Evolutionary conservation across 257 asterid genomes (phyloP), one percentile per base, ranked within the genome.

Genomic region (Solanum commersonii): DNA sequence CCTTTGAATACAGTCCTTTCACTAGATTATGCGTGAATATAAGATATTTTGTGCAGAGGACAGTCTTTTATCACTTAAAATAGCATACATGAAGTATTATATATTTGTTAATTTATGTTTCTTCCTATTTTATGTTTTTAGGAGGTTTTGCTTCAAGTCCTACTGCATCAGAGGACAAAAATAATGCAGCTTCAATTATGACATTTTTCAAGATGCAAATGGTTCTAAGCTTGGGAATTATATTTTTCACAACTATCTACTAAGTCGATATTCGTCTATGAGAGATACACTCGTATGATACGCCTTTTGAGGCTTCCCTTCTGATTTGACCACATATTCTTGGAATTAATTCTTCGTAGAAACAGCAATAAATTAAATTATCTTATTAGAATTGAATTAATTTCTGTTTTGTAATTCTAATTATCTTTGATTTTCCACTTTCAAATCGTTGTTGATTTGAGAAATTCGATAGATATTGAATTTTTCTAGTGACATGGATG

Each of bases 101-200:
- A 67, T 67, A 13, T 67, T 67, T 67, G 20, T 6, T 68, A 67
- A 13, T 27, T 65, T 82, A 13, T 20, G 7, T 35, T 46, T 18
- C 49, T 60, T 29, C 11, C 52, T 2, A 22, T 77, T 77, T 38
- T 67, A 23, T 31, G 5, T 42, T 10, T 29, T 86, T 90, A 25
- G 89, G 81, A 44, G 91, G 72, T 49, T 33, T 44, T 40, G 87
- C 89, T 27, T 34, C 90, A 44, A 73, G 88, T 88, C 88, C 92
- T 9, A 10, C 8, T 6, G 3, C 87, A 65, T 76, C 72, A 16
- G 25, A 31, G 10, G 83, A 56, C 25, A 33, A 37, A 0, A 73
- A 65, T 33, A 67, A 77, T n/a, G 89, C 87, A 6, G 42, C 27
- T 46, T 67, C 46, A 81, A 73, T 59, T 5, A 44, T 44, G 81